A percentile compares a stretch with the other conserved stretches of the same genome.
Evolutionary conservation across 1,284 basidiomycete genomes (phyloP).

Genomic region (Ustilago lituana): DNA sequence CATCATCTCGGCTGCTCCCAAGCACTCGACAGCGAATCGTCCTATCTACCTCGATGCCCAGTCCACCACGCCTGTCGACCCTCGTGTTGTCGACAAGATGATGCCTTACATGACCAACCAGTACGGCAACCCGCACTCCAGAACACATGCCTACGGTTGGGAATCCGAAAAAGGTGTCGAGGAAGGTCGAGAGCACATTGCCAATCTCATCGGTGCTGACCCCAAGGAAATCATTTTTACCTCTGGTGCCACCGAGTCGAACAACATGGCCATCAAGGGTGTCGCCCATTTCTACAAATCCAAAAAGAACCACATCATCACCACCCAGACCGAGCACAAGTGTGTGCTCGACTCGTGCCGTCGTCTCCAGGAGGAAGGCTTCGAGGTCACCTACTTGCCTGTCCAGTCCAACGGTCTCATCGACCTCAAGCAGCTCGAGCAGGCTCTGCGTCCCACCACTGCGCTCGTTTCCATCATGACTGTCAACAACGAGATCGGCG

Average conservation of each 20-base stretch:
- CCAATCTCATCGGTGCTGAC: conserved; percentile 90
- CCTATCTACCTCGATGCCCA: conserved; percentile 67
- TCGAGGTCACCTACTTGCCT: conserved; percentile 96
- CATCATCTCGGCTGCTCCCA: conserved; percentile 39
- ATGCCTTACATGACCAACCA: conserved; percentile 94
- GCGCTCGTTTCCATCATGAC: conserved; percentile 95
- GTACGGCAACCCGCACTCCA: conserved; percentile 96
- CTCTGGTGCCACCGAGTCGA: conserved; percentile 96
- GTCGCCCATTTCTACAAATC: conserved; percentile 80
- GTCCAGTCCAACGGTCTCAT: conserved; percentile 88
- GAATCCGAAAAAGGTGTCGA: conserved; percentile 96
- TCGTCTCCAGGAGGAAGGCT: conserved; percentile 93
- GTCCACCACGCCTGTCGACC: conserved; percentile 94
- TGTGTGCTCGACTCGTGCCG: conserved; percentile 98
- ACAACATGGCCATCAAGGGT: conserved; percentile 98
- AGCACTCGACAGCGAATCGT: conserved; percentile 49
- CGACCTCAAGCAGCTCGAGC: conserved; percentile 78
- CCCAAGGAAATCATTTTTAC: conserved; percentile 97
- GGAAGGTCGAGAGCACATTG: conserved; percentile 87
- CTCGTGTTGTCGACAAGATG: conserved; percentile 96
- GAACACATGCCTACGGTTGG: conserved; percentile 99
- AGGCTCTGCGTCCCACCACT: conserved; percentile 82
- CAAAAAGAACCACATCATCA: conserved; percentile 72
- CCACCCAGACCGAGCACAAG: conserved; percentile 83
- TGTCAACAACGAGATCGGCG: conserved; percentile 99